phyloP scores from a whole-genome alignment of 2,329 filamentous ascomycete species.

The Elsinoe fawcettii region DNA sequence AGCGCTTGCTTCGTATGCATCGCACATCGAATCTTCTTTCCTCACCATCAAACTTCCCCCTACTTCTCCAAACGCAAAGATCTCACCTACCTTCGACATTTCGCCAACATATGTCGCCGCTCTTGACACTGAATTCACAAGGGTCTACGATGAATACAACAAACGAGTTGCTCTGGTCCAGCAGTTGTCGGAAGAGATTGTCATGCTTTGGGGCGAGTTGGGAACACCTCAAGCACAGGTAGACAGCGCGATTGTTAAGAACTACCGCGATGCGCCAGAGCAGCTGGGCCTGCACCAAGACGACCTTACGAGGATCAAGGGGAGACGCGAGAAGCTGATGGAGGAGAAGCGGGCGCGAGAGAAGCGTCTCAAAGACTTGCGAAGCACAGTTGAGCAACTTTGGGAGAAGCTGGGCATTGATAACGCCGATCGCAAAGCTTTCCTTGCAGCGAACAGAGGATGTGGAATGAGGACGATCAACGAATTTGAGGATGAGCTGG shows the following conservation, averaged over 20 bases:
- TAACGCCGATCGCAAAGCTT: slow-evolving; percentile 72
- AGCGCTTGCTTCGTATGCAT: slow-evolving; percentile 91
- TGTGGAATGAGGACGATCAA: slow-evolving; percentile 89
- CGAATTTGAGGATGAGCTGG: slow-evolving; percentile 87
- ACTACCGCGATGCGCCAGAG: slow-evolving; percentile 83
- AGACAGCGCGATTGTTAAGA: slow-evolving; percentile 76
- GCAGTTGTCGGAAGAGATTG: slow-evolving; percentile 70
- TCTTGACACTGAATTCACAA: slow-evolving; percentile 83
- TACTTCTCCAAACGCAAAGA: slow-evolving; percentile 63
- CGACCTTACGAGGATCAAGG: slow-evolving; percentile 64
- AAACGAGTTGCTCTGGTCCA: slow-evolving; percentile 71
- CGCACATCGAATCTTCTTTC: slow-evolving; percentile 85
- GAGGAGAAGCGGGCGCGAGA: slow-evolving; percentile 87
- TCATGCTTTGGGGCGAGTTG: slow-evolving; percentile 91
- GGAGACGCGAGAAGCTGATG: slow-evolving; percentile 70
- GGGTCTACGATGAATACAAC: slow-evolving; percentile 94
- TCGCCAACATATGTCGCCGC: slow-evolving; percentile 79
- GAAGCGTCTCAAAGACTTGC: slow-evolving; percentile 67
- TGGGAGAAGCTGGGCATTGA: slow-evolving; percentile 86
- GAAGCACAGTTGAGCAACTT: slow-evolving; percentile 67
- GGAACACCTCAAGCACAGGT: slow-evolving; percentile 91
- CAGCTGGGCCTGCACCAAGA: slow-evolving; percentile 88
- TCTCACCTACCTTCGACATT: slow-evolving; percentile 83
- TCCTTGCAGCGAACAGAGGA: slow-evolving; percentile 79
- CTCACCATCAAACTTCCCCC: slow-evolving; percentile 79